These are phyloP conservation scores for Suillus variegatus DNA, from an alignment of 768 basidiomycete species.

Conservation along the genomic window DNA sequence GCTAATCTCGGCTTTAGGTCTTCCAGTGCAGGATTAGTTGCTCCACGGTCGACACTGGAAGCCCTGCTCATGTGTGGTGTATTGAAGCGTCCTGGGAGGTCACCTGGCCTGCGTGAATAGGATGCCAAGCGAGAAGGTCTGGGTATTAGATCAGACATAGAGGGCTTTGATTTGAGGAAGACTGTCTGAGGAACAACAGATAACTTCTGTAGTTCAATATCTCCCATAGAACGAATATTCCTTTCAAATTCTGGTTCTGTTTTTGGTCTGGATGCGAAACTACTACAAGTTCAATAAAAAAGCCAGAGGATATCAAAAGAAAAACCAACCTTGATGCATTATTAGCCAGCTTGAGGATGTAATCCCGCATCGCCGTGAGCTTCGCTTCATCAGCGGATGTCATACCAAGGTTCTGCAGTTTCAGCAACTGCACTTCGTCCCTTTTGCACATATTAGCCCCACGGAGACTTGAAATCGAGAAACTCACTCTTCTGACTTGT, in stretches of 20 bases:
- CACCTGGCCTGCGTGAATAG: constrained; percentile 41
- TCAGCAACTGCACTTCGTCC: constrained; percentile 73
- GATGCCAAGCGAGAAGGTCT: constrained; percentile 39
- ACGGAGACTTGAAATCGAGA: background rate
- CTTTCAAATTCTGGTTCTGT: constrained; percentile 64
- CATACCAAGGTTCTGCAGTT: constrained; percentile 89
- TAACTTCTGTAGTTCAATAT: constrained; percentile 83
- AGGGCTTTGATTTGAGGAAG: constrained; percentile 65
- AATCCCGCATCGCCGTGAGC: constrained; percentile 85
- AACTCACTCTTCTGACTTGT: constrained; percentile 76
- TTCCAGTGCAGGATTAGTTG: constrained; percentile 64
- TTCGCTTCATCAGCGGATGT: constrained; percentile 79
- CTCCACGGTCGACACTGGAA: constrained; percentile 47
- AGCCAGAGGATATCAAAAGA: background rate
- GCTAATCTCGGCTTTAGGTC: constrained; percentile 77
- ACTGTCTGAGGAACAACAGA: constrained; percentile 90
- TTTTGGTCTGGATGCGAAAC: constrained; percentile 67
- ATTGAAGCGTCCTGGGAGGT: constrained; percentile 46
- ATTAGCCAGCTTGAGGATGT: constrained; percentile 81
- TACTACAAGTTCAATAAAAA: constrained; percentile 28
- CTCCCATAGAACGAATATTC: constrained; percentile 61
- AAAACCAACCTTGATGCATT: constrained; percentile 67
- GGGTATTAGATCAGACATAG: constrained; percentile 38
- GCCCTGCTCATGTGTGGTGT: constrained; percentile 51
- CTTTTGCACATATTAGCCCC: constrained; percentile 39